A percentile compares a stretch with the other conserved stretches of the same genome.
These are phyloP conservation scores for Fusarium coffeatum DNA, from an alignment of 2,329 filamentous ascomycete genomes.

Conservation along the genomic window DNA sequence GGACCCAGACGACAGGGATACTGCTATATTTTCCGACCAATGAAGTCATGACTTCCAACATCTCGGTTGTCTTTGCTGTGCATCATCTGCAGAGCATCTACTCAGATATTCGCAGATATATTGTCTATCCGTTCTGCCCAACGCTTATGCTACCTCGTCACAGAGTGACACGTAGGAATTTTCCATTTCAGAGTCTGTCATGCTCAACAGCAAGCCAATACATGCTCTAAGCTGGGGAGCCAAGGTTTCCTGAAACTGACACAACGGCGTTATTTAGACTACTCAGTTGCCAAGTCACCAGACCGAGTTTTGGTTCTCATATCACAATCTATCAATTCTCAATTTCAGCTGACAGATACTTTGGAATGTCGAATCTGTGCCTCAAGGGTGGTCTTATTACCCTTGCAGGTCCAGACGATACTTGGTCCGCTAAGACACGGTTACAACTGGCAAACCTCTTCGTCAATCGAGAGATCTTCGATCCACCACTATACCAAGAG, in stretches of 20 bases:
- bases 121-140: not conserved
- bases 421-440: not conserved
- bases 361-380: constrained; percentile 18
- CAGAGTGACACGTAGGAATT: not conserved
- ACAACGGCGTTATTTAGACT: constrained; percentile 30
- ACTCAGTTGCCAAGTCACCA: constrained; percentile 28
- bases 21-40: constrained; percentile 12
- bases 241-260: constrained; percentile 41
- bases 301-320: constrained; percentile 9
- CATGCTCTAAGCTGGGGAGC: constrained; percentile 23
- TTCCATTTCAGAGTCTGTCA: not conserved
- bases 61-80: not conserved
- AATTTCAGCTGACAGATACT: not conserved
- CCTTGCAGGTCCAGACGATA: constrained; percentile 22
- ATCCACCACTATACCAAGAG: not conserved
- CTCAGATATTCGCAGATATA: constrained; percentile 3
- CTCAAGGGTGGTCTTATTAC: not conserved
- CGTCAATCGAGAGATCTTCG: not conserved
- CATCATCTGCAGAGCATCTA: constrained; percentile 8
- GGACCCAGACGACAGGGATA: constrained; percentile 9
- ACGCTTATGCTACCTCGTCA: not conserved
- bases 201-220: not conserved
- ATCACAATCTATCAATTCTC: not conserved
- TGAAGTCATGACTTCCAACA: constrained; percentile 9
- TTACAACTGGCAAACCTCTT: not conserved